Evolutionary conservation across 2,329 filamentous ascomycete genomes (phyloP).

Genomic region (Aspergillus floridensis): DNA sequence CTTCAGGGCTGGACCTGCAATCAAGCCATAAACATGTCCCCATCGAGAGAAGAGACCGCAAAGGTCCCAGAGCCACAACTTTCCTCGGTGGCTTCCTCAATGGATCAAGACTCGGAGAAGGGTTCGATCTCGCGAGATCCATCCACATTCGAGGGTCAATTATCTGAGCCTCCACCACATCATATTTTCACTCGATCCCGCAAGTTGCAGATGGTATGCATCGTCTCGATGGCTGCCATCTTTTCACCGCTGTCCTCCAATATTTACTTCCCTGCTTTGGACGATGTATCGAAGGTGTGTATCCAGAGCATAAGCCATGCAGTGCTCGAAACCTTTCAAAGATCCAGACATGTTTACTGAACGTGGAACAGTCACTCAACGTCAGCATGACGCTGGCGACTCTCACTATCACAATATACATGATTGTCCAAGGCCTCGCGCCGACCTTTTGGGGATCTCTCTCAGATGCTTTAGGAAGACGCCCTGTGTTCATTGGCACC

Average conservation of each 20-base stretch:
- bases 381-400: constrained; percentile 30
- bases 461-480: constrained; percentile 48
- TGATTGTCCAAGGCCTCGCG: constrained; percentile 52
- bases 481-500: constrained; percentile 46
- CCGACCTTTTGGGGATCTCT: constrained; percentile 51
- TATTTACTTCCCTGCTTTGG: constrained; percentile 48
- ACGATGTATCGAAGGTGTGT: constrained; percentile 5
- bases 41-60: background rate
- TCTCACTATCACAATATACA: constrained; percentile 45
- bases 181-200: constrained; percentile 5
- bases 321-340: constrained; percentile 13
- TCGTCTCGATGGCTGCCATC: constrained; percentile 11
- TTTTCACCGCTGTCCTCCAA: constrained; percentile 46
- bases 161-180: background rate
- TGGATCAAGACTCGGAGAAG: background rate
- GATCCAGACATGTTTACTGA: background rate
- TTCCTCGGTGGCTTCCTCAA: background rate
- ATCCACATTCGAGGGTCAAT: constrained; percentile 1
- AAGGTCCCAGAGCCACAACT: constrained; percentile 5
- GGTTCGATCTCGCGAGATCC: background rate
- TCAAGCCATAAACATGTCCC: background rate
- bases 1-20: constrained; percentile 5
- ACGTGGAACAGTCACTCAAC: constrained; percentile 14
- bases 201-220: constrained; percentile 8
- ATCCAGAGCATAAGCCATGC: constrained; percentile 16